Percentiles rank a stretch among this genome's conserved stretches.
These are phyloP conservation scores for Aspergillus saccharolyticus DNA, from an alignment of 495 filamentous ascomycete genomes.

Conservation along the genomic window DNA sequence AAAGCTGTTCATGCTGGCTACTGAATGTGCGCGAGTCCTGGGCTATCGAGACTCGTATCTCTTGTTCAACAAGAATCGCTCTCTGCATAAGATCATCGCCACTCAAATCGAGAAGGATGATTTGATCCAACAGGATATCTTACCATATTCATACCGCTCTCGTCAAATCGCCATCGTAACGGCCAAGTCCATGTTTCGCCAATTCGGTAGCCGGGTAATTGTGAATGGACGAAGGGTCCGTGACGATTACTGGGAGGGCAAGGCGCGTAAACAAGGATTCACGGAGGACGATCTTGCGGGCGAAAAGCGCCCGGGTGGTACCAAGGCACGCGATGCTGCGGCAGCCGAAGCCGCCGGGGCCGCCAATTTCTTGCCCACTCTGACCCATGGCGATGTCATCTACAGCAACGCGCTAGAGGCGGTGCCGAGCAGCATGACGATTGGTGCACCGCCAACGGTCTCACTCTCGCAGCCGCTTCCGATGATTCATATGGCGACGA, in stretches of 20 bases:
- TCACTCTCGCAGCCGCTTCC: constrained; percentile 63
- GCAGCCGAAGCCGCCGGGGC: constrained; percentile 42
- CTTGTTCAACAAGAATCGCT: constrained; percentile 98
- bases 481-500: constrained; percentile 76
- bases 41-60: constrained; percentile 97
- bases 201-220: constrained; percentile 96
- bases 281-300: constrained; percentile 95
- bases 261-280: constrained; percentile 95
- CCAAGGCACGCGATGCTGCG: constrained; percentile 76
- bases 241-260: constrained; percentile 98
- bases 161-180: constrained; percentile 98
- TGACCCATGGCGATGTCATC: constrained; percentile 66
- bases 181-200: constrained; percentile 97
- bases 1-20: constrained; percentile 98
- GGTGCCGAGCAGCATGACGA: constrained; percentile 62
- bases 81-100: constrained; percentile 96
- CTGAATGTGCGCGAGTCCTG: constrained; percentile 91
- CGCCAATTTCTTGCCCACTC: constrained; percentile 48
- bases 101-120: constrained; percentile 95
- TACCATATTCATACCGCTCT: constrained; percentile 96
- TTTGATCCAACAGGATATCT: constrained; percentile 86
- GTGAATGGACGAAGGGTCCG: constrained; percentile 83
- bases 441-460: constrained; percentile 58
- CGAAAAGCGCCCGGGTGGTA: constrained; percentile 90
- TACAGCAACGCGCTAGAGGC: constrained; percentile 73